These are phyloP conservation scores for Collybia sordida DNA, from an alignment of 768 basidiomycete species.

Conservation along the genomic window DNA sequence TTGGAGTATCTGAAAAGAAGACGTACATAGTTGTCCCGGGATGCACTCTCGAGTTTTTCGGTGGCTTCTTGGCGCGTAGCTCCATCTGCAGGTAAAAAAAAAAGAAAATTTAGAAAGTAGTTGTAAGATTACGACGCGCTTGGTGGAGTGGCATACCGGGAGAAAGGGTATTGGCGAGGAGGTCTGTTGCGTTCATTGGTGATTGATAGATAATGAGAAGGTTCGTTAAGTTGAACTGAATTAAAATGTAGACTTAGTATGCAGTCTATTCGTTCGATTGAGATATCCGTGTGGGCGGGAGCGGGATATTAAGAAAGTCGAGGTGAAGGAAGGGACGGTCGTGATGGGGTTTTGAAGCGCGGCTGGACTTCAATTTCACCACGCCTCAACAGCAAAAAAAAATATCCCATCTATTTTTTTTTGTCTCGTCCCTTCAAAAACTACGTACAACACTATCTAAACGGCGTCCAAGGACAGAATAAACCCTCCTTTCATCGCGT, in stretches of 20 bases:
- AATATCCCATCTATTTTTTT: slow-evolving; percentile 9
- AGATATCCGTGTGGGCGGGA: slow-evolving; percentile 2
- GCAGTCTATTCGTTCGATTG: slow-evolving; percentile 1
- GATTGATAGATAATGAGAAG: slow-evolving; percentile 16
- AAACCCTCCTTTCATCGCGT: background rate
- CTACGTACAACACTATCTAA: background rate
- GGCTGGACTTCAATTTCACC: slow-evolving; percentile 23
- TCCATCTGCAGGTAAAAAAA: slow-evolving; percentile 59
- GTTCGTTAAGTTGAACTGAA: slow-evolving; percentile 10
- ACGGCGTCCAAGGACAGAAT: no score
- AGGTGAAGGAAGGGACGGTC: slow-evolving; percentile 7
- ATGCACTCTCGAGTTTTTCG: slow-evolving; percentile 82
- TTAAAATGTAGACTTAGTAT: background rate
- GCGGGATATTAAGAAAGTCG: slow-evolving; percentile 2
- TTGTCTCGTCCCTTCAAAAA: background rate
- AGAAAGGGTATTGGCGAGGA: slow-evolving; percentile 91
- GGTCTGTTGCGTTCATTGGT: slow-evolving; percentile 87
- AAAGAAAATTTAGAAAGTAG: slow-evolving; percentile 18
- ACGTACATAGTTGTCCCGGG: slow-evolving; percentile 88
- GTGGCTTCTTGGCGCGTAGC: slow-evolving; percentile 91
- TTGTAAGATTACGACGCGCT: slow-evolving; percentile 27
- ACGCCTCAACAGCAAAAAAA: slow-evolving; percentile 17
- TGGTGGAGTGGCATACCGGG: slow-evolving; percentile 58
- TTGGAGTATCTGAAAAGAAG: slow-evolving; percentile 13
- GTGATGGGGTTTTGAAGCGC: slow-evolving; percentile 12